Percentiles rank a stretch among this genome's conserved stretches.
Conservation (phyloP, 192 early-diverging fungal species). For the Cetraspora pellucida region DNA sequence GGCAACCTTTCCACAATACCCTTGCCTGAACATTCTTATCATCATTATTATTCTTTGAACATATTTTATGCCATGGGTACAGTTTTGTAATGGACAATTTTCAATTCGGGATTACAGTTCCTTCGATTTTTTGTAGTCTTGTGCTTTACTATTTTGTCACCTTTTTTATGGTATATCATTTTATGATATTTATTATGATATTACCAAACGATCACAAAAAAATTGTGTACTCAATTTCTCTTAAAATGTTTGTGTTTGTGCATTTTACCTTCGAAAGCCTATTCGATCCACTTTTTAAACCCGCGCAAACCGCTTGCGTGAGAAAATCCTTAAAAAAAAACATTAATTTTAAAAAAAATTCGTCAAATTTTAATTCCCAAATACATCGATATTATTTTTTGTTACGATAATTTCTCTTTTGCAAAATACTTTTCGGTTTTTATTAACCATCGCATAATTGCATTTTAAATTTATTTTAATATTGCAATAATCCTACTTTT, state of each 20-base stretch:
- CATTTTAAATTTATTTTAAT: neutral
- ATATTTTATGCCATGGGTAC: neutral
- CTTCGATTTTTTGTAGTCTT: neutral
- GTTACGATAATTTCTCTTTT: neutral
- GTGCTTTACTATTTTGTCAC: neutral
- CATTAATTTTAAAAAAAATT: neutral
- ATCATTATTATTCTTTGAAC: neutral
- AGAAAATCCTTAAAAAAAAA: neutral
- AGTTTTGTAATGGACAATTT: neutral
- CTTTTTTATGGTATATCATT: neutral
- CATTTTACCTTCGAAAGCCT: neutral
- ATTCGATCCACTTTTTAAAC: neutral
- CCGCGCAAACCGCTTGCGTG: neutral
- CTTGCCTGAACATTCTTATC: neutral
- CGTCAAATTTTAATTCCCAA: neutral
- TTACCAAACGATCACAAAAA: too few species aligned
- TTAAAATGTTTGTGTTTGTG: neutral
- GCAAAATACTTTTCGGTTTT: neutral
- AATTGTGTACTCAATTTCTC: neutral
- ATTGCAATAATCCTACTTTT: neutral
- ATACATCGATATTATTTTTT: constrained; percentile 3
- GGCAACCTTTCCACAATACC: neutral
- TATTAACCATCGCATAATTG: neutral
- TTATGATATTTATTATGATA: neutral
- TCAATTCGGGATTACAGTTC: neutral